phyloP scores from a whole-genome alignment of 2,329 filamentous ascomycete genomes.

The Claviceps lovelessii region DNA sequence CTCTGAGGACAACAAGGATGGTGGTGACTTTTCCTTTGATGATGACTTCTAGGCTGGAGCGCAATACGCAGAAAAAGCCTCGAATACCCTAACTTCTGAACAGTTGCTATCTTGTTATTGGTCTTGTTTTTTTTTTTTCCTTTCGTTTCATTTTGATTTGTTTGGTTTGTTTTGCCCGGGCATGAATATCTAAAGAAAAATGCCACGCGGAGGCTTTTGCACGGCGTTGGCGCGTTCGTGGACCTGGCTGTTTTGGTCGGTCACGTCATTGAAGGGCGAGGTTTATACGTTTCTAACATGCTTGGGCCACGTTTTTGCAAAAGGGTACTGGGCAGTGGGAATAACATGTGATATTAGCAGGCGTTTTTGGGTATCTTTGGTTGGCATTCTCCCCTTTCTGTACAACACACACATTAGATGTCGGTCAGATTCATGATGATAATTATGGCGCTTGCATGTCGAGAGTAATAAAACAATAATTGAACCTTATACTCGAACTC shows the following conservation, averaged over 20 bases:
- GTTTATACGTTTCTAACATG: constrained; percentile 4
- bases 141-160: background rate
- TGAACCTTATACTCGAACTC: background rate
- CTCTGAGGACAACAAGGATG: constrained; percentile 35
- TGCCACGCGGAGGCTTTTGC: constrained; percentile 6
- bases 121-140: background rate
- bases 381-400: background rate
- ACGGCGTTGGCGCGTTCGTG: background rate
- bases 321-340: background rate
- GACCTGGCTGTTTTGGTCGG: background rate
- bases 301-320: constrained; percentile 1
- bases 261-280: background rate
- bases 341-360: constrained; percentile 5
- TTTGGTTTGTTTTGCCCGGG: constrained; percentile 1
- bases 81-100: constrained; percentile 7
- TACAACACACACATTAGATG: background rate
- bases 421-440: constrained; percentile 9
- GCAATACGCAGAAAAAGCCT: constrained; percentile 5
- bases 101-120: constrained; percentile 6
- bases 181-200: constrained; percentile 11
- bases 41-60: constrained; percentile 70
- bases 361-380: constrained; percentile 8
- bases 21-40: constrained; percentile 81
- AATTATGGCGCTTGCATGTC: background rate
- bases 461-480: background rate